Evolutionary conservation across 768 basidiomycete species (phyloP).

Genomic region (Tulasnella sp.): DNA sequence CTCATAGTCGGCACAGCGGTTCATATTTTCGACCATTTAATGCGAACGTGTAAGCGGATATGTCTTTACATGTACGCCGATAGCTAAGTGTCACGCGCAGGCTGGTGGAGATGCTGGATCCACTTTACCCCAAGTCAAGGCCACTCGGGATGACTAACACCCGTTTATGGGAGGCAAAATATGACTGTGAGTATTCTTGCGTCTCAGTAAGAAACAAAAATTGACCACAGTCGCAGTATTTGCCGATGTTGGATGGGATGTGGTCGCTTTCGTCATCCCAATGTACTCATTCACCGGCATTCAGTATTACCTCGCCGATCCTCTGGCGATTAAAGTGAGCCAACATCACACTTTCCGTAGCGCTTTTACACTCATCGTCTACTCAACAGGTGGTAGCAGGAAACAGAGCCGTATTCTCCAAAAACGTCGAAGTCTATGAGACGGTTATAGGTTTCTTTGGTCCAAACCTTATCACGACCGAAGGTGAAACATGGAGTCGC

Average conservation of each 20-base stretch:
- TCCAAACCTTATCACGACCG: conserved; percentile 1
- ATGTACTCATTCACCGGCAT: background rate
- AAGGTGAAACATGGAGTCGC: conserved; percentile 5
- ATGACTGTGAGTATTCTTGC: background rate
- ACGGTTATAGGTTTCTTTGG: background rate
- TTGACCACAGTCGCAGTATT: background rate
- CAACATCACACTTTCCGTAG: background rate
- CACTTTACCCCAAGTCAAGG: background rate
- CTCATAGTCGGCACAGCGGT: background rate
- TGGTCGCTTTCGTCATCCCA: background rate
- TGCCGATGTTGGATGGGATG: conserved; percentile 1
- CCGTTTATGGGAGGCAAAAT: background rate
- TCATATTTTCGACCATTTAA: background rate
- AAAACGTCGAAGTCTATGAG: background rate
- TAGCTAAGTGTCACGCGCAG: background rate
- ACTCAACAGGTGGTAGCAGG: background rate
- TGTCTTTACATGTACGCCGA: background rate
- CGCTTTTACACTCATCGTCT: background rate
- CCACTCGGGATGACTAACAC: background rate
- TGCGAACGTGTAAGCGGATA: background rate
- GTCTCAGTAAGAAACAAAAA: background rate
- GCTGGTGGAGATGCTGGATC: background rate
- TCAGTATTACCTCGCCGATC: background rate
- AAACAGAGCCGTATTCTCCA: background rate
- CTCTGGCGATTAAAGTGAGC: background rate